Base-by-base conservation (phyloP, 2,329 filamentous ascomycete species). In the Achaetomium macrosporum region DNA sequence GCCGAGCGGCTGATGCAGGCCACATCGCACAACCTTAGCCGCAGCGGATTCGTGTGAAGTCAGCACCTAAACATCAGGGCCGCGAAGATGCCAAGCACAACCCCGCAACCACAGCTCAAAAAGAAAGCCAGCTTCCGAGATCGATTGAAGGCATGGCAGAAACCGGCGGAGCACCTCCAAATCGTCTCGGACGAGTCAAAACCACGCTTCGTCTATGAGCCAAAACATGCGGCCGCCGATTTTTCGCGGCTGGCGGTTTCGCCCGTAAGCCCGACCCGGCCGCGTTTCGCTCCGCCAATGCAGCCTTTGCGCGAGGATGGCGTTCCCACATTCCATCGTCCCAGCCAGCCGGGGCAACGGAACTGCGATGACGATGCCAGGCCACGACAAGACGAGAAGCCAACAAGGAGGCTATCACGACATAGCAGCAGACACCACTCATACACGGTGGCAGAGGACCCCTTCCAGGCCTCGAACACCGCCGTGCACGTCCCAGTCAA, bases 141-240 rank as follows among this genome's bases (percentile, higher is more conserved):
- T 17, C 59, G 58, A 3, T 43, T 64, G 17, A 61, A 44, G 41
- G 33, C 51, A 30, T 58, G 59, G 57, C 54, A 58, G 19, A 57
- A 59, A 17, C 43, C 43, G 1, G 36, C 46, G 1, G 29, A 31
- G 37, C 15, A 42, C 0, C 25, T 55, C 20, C 60, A 65, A 10
- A 55, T 71, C 16, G 61, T 63, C 2, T 52, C 62, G 8, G 61
- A 57, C 7, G 59, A 64, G 16, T 51, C 39, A 3, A 59, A 39
- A 16, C 35, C 56, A 1, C 50, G 54, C 5, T 56, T 47, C 51
- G 65, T 37, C 36, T 66, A 66, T 37, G 53, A 62, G 20, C 64
- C 65, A 15, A 61, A 58, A 31, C 65, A 67, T 54, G 65, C 65
- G 3, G 65, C 65, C n/a, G 51, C 62, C 39, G 65, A 67, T 46